Conservation (phyloP, 2,329 filamentous ascomycete genomes). For the Neurospora sp. region DNA sequence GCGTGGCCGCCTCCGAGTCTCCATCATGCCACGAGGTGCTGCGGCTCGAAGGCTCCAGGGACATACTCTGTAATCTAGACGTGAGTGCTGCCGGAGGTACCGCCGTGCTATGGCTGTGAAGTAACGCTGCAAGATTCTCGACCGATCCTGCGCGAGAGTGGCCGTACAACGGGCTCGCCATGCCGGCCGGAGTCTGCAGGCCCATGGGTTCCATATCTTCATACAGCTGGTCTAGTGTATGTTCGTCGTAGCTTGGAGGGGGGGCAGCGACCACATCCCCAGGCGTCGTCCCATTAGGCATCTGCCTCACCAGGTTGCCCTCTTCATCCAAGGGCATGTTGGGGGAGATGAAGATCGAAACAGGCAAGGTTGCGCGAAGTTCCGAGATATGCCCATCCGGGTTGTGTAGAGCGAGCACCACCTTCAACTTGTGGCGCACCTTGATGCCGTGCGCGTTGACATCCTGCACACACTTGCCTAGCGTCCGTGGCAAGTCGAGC, state of each 20-base stretch:
- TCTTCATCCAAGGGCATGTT: constrained; percentile 82
- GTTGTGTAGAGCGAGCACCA: constrained; percentile 85
- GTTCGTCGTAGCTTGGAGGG: constrained; percentile 87
- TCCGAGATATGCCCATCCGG: constrained; percentile 92
- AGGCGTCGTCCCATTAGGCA: constrained; percentile 39
- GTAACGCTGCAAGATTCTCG: constrained; percentile 64
- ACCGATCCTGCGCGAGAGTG: constrained; percentile 65
- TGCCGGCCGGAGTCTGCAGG: constrained; percentile 62
- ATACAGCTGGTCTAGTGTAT: constrained; percentile 83
- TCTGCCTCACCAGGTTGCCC: constrained; percentile 62
- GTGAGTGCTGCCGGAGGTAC: constrained; percentile 45
- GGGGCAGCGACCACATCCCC: constrained; percentile 55
- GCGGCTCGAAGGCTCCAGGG: constrained; percentile 36
- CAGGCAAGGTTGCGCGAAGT: constrained; percentile 80
- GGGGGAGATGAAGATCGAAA: constrained; percentile 92
- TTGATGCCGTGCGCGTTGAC: constrained; percentile 84
- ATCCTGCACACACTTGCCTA: constrained; percentile 81
- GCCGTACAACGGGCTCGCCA: constrained; percentile 69
- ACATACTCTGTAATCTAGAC: constrained; percentile 61
- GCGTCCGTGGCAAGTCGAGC: constrained; percentile 65
- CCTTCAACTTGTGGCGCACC: constrained; percentile 82
- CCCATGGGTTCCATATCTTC: constrained; percentile 73
- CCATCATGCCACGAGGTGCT: constrained; percentile 36
- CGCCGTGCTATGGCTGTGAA: constrained; percentile 33
- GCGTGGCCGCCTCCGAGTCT: constrained; percentile 31